A percentile compares a stretch with the other conserved stretches of the same genome.
Evolutionary conservation across 2,329 filamentous ascomycete genomes (phyloP).

Genomic region (Tolypocladium pustulatum): DNA sequence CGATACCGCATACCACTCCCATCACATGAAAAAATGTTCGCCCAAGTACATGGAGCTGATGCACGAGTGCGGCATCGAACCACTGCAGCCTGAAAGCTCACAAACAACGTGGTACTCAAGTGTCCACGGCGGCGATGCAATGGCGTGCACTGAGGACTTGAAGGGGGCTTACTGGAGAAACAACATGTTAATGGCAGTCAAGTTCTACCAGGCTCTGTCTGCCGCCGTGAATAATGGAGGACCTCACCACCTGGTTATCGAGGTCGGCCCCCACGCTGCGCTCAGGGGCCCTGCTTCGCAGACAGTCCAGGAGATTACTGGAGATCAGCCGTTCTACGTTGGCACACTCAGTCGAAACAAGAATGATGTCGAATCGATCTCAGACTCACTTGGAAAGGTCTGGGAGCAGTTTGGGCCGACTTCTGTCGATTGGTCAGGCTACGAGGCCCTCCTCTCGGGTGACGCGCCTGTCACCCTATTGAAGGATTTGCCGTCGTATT

Average conservation of each 20-base stretch:
- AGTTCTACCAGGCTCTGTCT: background rate
- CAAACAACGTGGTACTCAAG: background rate
- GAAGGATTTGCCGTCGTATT: background rate
- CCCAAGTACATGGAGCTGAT: background rate
- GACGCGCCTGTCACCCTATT: background rate
- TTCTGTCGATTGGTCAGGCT: background rate
- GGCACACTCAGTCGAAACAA: background rate
- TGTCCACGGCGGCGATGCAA: background rate
- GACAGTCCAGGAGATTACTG: background rate
- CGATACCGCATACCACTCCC: background rate
- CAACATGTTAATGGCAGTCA: background rate
- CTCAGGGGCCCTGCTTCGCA: background rate
- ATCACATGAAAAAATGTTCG: background rate
- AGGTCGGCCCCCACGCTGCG: background rate
- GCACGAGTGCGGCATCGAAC: background rate
- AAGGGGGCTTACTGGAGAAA: background rate
- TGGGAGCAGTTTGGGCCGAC: background rate
- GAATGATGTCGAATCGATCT: background rate
- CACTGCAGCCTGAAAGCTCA: background rate
- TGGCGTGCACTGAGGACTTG: background rate
- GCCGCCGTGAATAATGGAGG: background rate
- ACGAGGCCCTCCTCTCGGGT: background rate
- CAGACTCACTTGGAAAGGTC: background rate
- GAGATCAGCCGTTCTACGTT: background rate
- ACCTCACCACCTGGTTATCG: background rate